These are phyloP conservation scores for Pichia norvegensis DNA, from an alignment of 1,139 yeast genomes.

Conservation along the genomic window DNA sequence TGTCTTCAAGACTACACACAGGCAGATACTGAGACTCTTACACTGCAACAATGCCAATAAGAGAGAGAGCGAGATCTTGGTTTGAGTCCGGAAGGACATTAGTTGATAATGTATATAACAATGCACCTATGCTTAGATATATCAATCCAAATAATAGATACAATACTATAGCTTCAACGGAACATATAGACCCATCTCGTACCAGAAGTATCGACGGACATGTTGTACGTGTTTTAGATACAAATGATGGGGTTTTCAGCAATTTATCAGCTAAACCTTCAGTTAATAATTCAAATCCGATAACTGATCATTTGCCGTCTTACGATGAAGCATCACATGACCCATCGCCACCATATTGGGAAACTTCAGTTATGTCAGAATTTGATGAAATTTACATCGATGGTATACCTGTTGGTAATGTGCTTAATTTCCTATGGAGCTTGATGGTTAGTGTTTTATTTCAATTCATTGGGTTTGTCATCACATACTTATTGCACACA, in stretches of 20 bases:
- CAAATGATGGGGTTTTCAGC: conserved; percentile 84
- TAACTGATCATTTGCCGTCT: conserved; percentile 62
- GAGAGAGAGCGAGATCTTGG: neutral
- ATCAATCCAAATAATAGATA: conserved; percentile 21
- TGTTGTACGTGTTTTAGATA: conserved; percentile 33
- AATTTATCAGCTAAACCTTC: conserved; percentile 73
- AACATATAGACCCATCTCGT: conserved; percentile 10
- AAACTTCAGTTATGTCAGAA: conserved; percentile 75
- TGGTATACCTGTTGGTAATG: conserved; percentile 92
- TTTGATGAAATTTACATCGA: conserved; percentile 91
- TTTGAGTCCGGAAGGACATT: neutral
- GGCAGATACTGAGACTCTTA: no score
- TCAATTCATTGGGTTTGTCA: conserved; percentile 86
- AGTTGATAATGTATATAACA: conserved; percentile 13
- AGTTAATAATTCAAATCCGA: conserved; percentile 34
- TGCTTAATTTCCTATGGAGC: conserved; percentile 86
- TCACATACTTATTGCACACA: conserved; percentile 86
- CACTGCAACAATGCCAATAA: conserved; percentile 1
- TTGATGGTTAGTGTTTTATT: conserved; percentile 79
- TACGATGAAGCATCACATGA: conserved; percentile 96
- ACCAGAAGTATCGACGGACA: conserved; percentile 12
- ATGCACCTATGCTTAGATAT: conserved; percentile 26
- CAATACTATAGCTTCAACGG: conserved; percentile 13
- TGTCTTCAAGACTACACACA: no score
- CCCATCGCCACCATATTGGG: conserved; percentile 96